Base-by-base conservation (phyloP, 352 stramenopile genomes). In the Phytophthora fragariae region DNA sequence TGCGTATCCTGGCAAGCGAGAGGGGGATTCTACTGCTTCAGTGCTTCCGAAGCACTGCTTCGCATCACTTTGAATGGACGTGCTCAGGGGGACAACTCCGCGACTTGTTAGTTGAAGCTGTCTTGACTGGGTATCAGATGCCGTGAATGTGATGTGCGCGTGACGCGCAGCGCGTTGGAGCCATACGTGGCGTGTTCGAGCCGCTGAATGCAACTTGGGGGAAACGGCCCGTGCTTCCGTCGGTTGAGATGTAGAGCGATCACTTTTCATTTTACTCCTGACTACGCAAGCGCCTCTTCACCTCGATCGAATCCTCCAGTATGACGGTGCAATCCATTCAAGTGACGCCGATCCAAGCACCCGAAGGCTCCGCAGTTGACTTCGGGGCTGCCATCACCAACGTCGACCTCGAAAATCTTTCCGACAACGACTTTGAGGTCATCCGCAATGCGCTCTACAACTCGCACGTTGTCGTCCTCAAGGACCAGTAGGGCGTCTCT, bases 391-490 rank as follows among this genome's bases (percentile, higher is more conserved):
- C 37, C 35, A 70, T 79, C 57, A 68, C 62, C 33, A 73, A 79
- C 59, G 68, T 58, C 11, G 59, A 79, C 57, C 27, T 79, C 31
- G 72, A 79, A 27, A 67, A 70, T 19, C 68, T 79, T 24, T 49
- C 53, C 2, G 72, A 76, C 46, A 62, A 49, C 14, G 63, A 79
- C 58, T 79, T 76, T 11, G 53, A 44, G 15, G 50, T 66, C 47
- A 76, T 79, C 62, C 72, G 68, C 62, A 62, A 75, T 11, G 31
- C 68, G 14, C 62, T 79, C 8, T 79, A 79, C 68, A 68, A 65
- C 33, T 73, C 68, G 47, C 68, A 79, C 62, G 68, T 79, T 10
- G 62, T 79, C 46, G 72, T 79, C 35, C 57, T 79, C 47, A 79
- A 79, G 58, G 73, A 73, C 62, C 72, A 79, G 53, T 52, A 79